A percentile compares a stretch with the other conserved stretches of the same genome.
Evolutionary conservation across 1,139 yeast species (phyloP).

Genomic region (Maudiozyma humilis): DNA sequence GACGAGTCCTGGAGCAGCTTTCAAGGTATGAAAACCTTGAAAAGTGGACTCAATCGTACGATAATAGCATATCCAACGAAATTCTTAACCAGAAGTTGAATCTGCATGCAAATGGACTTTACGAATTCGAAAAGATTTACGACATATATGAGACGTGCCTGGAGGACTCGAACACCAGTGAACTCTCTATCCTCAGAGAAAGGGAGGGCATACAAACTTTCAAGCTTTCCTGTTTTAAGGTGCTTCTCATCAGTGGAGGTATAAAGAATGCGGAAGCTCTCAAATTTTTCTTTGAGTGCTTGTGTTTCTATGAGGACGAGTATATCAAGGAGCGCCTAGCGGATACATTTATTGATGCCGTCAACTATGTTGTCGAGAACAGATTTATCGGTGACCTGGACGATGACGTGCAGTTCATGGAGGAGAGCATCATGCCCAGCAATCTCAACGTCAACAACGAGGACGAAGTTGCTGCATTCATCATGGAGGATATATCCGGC

Average conservation of each 20-base stretch:
- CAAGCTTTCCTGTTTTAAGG: conserved; percentile 61
- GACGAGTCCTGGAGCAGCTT: conserved; percentile 49
- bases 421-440: conserved; percentile 21
- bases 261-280: conserved; percentile 54
- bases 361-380: conserved; percentile 62
- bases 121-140: conserved; percentile 38
- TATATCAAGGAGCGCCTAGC: conserved; percentile 46
- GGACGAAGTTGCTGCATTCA: conserved; percentile 42
- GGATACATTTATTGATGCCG: conserved; percentile 40
- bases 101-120: conserved; percentile 51
- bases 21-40: conserved; percentile 74
- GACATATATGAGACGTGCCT: conserved; percentile 35
- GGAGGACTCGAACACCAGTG: conserved; percentile 7
- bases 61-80: conserved; percentile 49
- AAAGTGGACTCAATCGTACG: conserved; percentile 76
- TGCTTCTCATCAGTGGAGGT: conserved; percentile 68
- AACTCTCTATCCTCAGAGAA: conserved; percentile 10
- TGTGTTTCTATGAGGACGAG: conserved; percentile 49
- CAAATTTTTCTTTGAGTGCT: conserved; percentile 51
- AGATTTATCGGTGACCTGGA: conserved; percentile 56
- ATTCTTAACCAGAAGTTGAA: conserved; percentile 46
- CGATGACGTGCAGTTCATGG: conserved; percentile 26
- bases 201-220: conserved; percentile 45
- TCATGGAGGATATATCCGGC: conserved; percentile 35
- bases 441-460: conserved; percentile 17